Conservation (phyloP, 2,329 filamentous ascomycete species). For the Rhytidhysteron rufulum region DNA sequence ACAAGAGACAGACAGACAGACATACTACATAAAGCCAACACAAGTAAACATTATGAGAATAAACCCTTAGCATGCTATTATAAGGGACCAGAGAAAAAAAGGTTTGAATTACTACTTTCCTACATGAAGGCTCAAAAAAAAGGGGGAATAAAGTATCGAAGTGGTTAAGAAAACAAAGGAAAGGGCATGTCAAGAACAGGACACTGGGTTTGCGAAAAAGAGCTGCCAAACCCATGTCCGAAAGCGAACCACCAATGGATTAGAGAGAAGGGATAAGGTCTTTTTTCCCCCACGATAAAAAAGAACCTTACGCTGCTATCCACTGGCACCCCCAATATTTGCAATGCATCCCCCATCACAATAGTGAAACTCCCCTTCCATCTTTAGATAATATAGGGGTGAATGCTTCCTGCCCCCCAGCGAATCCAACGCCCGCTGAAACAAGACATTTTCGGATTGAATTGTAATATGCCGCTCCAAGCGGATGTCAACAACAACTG, state of each 20-base stretch:
- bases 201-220: conserved; percentile 19
- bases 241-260: conserved; percentile 4
- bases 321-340: conserved; percentile 18
- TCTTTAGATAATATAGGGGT: conserved; percentile 7
- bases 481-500: no score
- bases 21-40: no score
- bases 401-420: conserved; percentile 5
- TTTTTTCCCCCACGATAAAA: conserved; percentile 28
- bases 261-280: no score
- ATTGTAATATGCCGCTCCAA: conserved; percentile 6
- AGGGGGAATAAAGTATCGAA: conserved; percentile 40
- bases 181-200: conserved; percentile 29
- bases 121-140: conserved; percentile 35
- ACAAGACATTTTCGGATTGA: conserved; percentile 19
- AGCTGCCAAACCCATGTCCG: no score
- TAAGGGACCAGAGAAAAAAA: conserved; percentile 20
- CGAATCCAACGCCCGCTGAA: conserved; percentile 28
- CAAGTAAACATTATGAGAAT: no score
- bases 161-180: conserved; percentile 37
- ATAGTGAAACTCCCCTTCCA: conserved; percentile 9
- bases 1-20: no score
- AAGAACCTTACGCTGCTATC: conserved; percentile 22
- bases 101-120: conserved; percentile 38
- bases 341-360: conserved; percentile 26
- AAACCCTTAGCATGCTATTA: conserved; percentile 32